Percentiles rank a stretch among this genome's conserved stretches.
These are phyloP conservation scores for Wallacemonas sp. DNA, from an alignment of 208 protist species.

Conservation along the genomic window DNA sequence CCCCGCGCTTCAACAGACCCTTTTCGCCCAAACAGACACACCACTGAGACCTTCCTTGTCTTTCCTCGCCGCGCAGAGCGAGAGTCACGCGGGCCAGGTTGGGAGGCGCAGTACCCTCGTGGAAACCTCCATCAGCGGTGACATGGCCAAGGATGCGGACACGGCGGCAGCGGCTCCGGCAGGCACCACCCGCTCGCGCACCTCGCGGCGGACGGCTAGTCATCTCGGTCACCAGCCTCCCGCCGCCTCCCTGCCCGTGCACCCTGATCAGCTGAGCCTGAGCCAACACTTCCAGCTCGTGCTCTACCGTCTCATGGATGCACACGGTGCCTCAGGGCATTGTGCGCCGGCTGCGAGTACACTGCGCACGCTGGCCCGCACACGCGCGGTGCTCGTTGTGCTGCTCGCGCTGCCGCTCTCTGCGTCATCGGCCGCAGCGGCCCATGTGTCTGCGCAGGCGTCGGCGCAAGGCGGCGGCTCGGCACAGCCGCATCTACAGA, in stretches of 20 bases:
- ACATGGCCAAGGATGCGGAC: too few species aligned
- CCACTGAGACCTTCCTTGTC: neutral
- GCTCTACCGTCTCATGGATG: slow-evolving; percentile 22
- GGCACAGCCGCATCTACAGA: too few species aligned
- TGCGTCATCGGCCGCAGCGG: neutral
- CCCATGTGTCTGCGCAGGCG: too few species aligned
- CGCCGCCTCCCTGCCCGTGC: neutral
- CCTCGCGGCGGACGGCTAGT: too few species aligned
- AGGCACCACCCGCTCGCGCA: too few species aligned
- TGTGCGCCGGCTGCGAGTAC: slow-evolving; percentile 31
- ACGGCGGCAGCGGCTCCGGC: too few species aligned
- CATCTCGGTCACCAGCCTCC: too few species aligned
- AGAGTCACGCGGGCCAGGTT: neutral
- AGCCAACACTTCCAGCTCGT: slow-evolving; percentile 17
- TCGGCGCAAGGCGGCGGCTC: too few species aligned
- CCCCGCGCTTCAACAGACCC: neutral
- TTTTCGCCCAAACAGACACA: neutral
- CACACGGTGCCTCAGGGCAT: slow-evolving; percentile 30
- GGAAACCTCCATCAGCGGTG: too few species aligned
- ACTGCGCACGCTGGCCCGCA: neutral
- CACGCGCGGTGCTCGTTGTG: slow-evolving; percentile 3
- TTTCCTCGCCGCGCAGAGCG: neutral
- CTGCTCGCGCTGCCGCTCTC: slow-evolving; percentile 8
- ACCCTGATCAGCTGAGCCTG: neutral
- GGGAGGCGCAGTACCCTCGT: too few species aligned